Percentiles rank a stretch among this genome's conserved stretches.
These are phyloP conservation scores for Emmonsiellopsis sp. DNA, from an alignment of 2,329 filamentous ascomycete genomes.

Conservation along the genomic window DNA sequence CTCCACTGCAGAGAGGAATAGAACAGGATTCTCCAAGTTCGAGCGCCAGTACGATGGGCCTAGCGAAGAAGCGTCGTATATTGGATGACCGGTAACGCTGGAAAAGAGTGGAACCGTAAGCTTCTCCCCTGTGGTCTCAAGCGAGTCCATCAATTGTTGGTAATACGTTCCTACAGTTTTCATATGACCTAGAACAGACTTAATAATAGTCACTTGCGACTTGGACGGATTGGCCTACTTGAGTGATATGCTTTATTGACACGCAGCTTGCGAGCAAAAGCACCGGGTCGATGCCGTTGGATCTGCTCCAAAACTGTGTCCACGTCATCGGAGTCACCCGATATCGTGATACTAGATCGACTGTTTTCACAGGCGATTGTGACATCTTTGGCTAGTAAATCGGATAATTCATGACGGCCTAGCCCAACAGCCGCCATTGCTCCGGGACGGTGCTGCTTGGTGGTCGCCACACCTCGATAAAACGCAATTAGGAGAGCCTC, in stretches of 20 bases:
- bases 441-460: constrained; percentile 13
- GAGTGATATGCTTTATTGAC: constrained; percentile 9
- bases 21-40: background rate
- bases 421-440: constrained; percentile 10
- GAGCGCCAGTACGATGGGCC: background rate
- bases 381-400: background rate
- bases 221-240: background rate
- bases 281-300: background rate
- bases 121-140: constrained; percentile 1
- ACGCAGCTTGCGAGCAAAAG: constrained; percentile 5
- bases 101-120: background rate
- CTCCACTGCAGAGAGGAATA: constrained; percentile 1
- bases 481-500: constrained; percentile 40
- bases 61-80: background rate
- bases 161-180: background rate
- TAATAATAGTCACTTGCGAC: background rate
- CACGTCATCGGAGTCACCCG: constrained; percentile 6
- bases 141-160: background rate
- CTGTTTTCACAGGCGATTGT: constrained; percentile 12
- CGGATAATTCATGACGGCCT: background rate
- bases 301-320: background rate
- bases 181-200: background rate
- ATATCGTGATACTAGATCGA: constrained; percentile 10
- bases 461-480: constrained; percentile 16
- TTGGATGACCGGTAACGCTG: constrained; percentile 4